A percentile compares a stretch with the other conserved stretches of the same genome.
phyloP scores from a whole-genome alignment of 2,329 filamentous ascomycete species.

The Balansia obtecta region DNA sequence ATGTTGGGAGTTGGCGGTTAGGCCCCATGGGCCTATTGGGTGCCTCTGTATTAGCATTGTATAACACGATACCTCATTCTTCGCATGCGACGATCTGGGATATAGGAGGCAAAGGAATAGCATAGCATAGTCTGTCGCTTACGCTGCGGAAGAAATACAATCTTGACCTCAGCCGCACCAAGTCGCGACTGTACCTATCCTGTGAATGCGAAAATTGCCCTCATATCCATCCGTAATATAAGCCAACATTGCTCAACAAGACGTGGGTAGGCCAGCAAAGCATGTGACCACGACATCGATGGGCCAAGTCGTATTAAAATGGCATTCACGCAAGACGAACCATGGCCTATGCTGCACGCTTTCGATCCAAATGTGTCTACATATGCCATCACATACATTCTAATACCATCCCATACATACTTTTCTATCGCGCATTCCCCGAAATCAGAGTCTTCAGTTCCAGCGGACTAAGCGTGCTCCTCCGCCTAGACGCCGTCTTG shows the following conservation, averaged over 20 bases:
- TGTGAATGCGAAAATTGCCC: too few relatives aligned
- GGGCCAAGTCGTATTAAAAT: not conserved
- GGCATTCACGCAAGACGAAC: not conserved
- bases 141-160: not conserved
- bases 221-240: constrained; percentile 4
- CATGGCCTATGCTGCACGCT: not conserved
- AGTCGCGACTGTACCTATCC: too few relatives aligned
- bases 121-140: constrained; percentile 3
- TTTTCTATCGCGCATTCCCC: constrained; percentile 29
- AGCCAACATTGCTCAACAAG: too few relatives aligned
- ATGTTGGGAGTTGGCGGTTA: constrained; percentile 1
- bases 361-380: not conserved
- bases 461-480: constrained; percentile 65
- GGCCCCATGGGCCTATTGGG: constrained; percentile 9
- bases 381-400: not conserved
- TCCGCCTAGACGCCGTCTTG: constrained; percentile 47
- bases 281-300: too few relatives aligned
- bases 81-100: constrained; percentile 1
- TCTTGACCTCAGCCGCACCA: not conserved
- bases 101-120: not conserved
- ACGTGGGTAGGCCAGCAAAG: too few relatives aligned
- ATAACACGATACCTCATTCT: constrained; percentile 22
- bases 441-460: constrained; percentile 56
- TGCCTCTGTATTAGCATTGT: constrained; percentile 22
- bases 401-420: not conserved